These are phyloP conservation scores for Lipomyces spencermartinsiae DNA, from an alignment of 805 yeast species.

Conservation along the genomic window DNA sequence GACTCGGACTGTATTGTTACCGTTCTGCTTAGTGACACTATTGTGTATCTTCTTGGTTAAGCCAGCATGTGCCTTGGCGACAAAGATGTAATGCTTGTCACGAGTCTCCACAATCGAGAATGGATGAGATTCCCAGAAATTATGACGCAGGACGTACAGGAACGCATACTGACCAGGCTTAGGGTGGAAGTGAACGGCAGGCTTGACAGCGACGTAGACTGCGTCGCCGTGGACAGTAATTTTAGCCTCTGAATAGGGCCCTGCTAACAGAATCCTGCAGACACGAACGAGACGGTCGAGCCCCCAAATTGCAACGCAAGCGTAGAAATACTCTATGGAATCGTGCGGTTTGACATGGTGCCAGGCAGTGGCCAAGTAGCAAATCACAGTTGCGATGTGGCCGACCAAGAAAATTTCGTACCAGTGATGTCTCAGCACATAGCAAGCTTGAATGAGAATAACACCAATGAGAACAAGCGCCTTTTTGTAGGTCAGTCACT, in stretches of 20 bases:
- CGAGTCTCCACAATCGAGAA: slow-evolving; percentile 22
- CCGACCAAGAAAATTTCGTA: slow-evolving; percentile 68
- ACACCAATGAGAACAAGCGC: slow-evolving; percentile 14
- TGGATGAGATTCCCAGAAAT: slow-evolving; percentile 37
- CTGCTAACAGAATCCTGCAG: slow-evolving; percentile 52
- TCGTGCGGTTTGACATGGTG: slow-evolving; percentile 62
- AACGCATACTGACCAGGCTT: slow-evolving; percentile 40
- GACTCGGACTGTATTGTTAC: slow-evolving; percentile 4
- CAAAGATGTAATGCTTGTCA: slow-evolving; percentile 27
- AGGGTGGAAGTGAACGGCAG: slow-evolving; percentile 20
- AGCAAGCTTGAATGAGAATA: slow-evolving; percentile 15
- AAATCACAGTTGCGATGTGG: slow-evolving; percentile 63
- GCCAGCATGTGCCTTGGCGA: slow-evolving; percentile 23
- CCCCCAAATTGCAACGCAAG: slow-evolving; percentile 70
- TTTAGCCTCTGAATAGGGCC: slow-evolving; percentile 10
- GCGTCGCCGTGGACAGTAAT: slow-evolving; percentile 25
- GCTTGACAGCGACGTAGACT: slow-evolving; percentile 16
- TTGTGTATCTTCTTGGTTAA: slow-evolving; percentile 19
- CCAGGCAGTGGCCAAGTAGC: slow-evolving; percentile 63
- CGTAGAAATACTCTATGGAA: slow-evolving; percentile 41
- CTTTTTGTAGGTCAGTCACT: background rate
- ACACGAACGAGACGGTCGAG: slow-evolving; percentile 68
- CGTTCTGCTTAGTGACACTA: slow-evolving; percentile 6
- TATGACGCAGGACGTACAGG: slow-evolving; percentile 32
- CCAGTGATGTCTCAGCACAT: slow-evolving; percentile 27